These are phyloP conservation scores for Yarrowia sp. DNA, from an alignment of 805 yeast species.

Conservation along the genomic window DNA sequence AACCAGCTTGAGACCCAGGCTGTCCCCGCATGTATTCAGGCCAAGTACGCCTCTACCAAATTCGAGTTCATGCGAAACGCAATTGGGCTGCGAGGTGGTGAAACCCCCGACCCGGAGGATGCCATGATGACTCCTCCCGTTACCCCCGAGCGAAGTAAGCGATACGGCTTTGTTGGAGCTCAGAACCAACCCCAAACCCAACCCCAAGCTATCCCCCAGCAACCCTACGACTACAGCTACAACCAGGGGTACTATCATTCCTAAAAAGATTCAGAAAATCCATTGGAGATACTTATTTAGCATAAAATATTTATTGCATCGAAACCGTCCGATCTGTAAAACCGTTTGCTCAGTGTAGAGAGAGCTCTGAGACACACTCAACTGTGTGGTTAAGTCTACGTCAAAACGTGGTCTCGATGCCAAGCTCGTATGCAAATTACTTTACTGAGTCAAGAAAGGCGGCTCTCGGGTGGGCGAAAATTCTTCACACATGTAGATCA, in stretches of 20 bases:
- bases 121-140: conserved; percentile 34
- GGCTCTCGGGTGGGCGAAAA: conserved; percentile 1
- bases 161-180: conserved; percentile 30
- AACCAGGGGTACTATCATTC: conserved; percentile 23
- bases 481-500: not conserved
- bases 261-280: conserved; percentile 12
- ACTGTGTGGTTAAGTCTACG: too few relatives aligned
- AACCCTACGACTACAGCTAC: conserved; percentile 22
- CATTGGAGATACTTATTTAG: conserved; percentile 30
- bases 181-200: conserved; percentile 20
- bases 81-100: conserved; percentile 17
- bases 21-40: conserved; percentile 29
- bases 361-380: too few relatives aligned
- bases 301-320: conserved; percentile 35
- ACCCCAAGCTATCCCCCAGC: conserved; percentile 8
- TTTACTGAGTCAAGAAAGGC: not conserved
- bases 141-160: conserved; percentile 33
- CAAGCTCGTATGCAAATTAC: conserved; percentile 1
- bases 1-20: conserved; percentile 36
- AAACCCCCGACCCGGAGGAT: conserved; percentile 28
- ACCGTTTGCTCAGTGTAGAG: too few relatives aligned
- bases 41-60: conserved; percentile 35
- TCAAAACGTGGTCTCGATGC: not conserved
- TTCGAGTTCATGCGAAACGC: conserved; percentile 38
- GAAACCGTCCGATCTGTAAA: not conserved